Percentiles rank a stretch among this genome's conserved stretches.
These are phyloP conservation scores for Datura wrightii DNA, from an alignment of 257 asterid genomes.

Conservation along the genomic window DNA sequence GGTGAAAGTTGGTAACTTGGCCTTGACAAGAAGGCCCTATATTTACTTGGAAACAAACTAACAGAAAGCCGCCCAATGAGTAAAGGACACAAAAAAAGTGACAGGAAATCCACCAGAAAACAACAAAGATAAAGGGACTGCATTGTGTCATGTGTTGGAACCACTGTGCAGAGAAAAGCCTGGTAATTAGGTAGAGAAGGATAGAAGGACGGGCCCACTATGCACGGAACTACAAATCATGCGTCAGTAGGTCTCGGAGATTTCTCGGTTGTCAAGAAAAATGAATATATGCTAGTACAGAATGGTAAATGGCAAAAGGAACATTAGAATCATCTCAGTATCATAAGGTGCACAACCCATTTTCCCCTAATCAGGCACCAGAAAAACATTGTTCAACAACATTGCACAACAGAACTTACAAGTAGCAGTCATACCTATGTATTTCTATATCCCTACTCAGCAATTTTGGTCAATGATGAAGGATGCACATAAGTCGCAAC, in stretches of 20 bases:
- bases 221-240: background rate
- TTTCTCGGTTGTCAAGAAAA: background rate
- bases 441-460: background rate
- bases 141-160: background rate
- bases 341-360: background rate
- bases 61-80: background rate
- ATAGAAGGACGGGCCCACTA: background rate
- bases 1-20: constrained; percentile 1
- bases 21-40: background rate
- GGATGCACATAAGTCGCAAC: background rate
- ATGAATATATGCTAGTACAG: background rate
- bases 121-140: background rate
- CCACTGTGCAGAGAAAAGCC: too few species aligned
- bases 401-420: background rate
- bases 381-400: background rate
- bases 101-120: constrained; percentile 3
- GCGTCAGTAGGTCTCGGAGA: background rate
- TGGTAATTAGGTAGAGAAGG: background rate
- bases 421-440: background rate
- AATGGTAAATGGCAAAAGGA: background rate
- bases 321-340: background rate
- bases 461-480: background rate
- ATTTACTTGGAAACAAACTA: background rate
- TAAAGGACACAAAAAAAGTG: background rate
- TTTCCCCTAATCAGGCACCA: background rate